A percentile compares a stretch with the other conserved stretches of the same genome.
Evolutionary conservation across 169 alveolate genomes (phyloP).

Genomic region (Babesia sp.): DNA sequence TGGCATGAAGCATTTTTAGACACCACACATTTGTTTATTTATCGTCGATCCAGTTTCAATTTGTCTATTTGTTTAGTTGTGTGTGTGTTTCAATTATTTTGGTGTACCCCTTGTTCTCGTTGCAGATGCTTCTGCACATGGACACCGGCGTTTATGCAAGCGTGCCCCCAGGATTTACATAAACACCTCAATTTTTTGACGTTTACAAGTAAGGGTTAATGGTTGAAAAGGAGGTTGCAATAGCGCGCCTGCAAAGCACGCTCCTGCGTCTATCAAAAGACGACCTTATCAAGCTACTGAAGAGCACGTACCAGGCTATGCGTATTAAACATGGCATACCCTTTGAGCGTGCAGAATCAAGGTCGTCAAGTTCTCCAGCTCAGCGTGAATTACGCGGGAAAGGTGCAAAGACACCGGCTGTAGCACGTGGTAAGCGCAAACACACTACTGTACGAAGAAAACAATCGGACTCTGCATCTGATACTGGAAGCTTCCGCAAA

Average conservation of each 20-base stretch:
- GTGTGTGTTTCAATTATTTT: background rate
- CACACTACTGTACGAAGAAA: constrained; percentile 11
- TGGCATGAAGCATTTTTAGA: background rate
- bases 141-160: constrained; percentile 2
- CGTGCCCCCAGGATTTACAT: background rate
- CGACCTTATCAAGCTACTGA: constrained; percentile 56
- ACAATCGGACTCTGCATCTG: constrained; percentile 2
- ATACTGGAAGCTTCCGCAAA: background rate
- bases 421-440: constrained; percentile 1
- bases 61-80: background rate
- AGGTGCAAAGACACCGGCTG: constrained; percentile 17
- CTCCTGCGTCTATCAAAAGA: constrained; percentile 58
- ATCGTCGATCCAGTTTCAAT: background rate
- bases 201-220: background rate
- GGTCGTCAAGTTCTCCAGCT: background rate
- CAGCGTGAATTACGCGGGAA: constrained; percentile 7
- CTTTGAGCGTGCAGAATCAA: constrained; percentile 2
- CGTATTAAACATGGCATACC: constrained; percentile 63
- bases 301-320: constrained; percentile 69
- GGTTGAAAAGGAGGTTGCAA: constrained; percentile 58
- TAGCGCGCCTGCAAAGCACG: constrained; percentile 54
- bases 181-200: background rate
- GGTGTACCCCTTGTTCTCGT: background rate
- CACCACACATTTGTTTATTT: constrained; percentile 6
- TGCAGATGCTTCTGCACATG: constrained; percentile 17